Base-by-base conservation (phyloP, 2,329 filamentous ascomycete genomes). In the Penicillium janthinellum region DNA sequence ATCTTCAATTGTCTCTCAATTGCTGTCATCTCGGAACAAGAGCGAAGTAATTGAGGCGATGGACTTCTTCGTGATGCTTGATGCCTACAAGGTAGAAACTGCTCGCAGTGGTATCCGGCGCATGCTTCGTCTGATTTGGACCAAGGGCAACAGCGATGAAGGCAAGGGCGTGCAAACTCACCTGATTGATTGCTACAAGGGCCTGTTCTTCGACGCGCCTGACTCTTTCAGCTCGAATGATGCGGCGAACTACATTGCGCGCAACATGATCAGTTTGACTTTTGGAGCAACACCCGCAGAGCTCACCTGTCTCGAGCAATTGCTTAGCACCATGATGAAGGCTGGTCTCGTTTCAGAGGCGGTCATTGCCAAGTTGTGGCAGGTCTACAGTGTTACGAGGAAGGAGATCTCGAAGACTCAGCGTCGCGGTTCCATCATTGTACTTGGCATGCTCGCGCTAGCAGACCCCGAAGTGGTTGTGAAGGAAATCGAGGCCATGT, bases 201-300 rank as follows among this genome's bases (percentile, higher is more conserved):
- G 91, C 20, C 85, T 99, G 0, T 99, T 98, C 78, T 99, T 99
- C 70, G 92, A 96, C 71, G 93, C 96, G 0, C 95, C 95, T 0
- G 91, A 92, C 61, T 88, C 88, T 4, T 97, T 96, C 78, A 91
- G 85, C 59, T 81, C 88, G 34, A 97, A 97, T 67, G 93, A 97
- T 71, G 88, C 93, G 2, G 93, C 95, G 50, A 97, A 96, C 75
- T 99, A 96, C 73, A 90, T 99, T 70, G 94, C 94, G 28, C 88
- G 93, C 63, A 99, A 98, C 77, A 99, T 99, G 94, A 98, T 98
- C 77, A 97, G 93, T 82, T 80, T 99, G 71, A 99, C 95, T 0
- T 98, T 96, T 75, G 94, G 93, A 31, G 93, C 94, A 1, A 96
- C 94, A 0, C 92, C 94, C 0, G 95, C 96, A 0, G 95, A 99